phyloP scores from a whole-genome alignment of 1,139 yeast species.

The Geotrichum macrosporum region DNA sequence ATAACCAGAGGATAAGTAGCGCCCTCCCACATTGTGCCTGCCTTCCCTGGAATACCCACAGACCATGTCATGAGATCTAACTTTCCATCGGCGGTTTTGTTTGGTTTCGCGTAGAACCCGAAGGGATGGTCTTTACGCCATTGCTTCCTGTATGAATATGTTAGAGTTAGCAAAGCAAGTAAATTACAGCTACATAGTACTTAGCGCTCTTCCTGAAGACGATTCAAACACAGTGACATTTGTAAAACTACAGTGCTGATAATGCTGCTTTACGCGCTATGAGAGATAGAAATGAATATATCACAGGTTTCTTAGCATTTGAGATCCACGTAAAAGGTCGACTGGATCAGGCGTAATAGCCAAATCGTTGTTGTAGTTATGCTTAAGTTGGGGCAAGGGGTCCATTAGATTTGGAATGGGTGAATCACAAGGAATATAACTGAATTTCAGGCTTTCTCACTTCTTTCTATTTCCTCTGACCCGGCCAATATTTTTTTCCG shows the following conservation, averaged over 20 bases:
- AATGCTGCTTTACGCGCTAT: too few species aligned
- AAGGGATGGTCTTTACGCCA: slow-evolving; percentile 99
- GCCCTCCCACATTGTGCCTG: slow-evolving; percentile 80
- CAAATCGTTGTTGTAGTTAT: too few species aligned
- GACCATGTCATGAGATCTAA: slow-evolving; percentile 83
- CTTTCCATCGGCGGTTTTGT: slow-evolving; percentile 70
- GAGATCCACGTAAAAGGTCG: too few species aligned
- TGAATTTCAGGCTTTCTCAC: slow-evolving; percentile 1
- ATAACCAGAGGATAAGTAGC: slow-evolving; percentile 86
- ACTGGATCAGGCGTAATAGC: too few species aligned
- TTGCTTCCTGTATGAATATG: slow-evolving; percentile 71
- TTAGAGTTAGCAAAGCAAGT: background rate
- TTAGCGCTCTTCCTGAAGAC: slow-evolving; percentile 73
- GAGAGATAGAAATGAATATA: too few species aligned
- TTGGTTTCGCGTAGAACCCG: slow-evolving; percentile 92
- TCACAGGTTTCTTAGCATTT: too few species aligned
- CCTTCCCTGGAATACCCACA: slow-evolving; percentile 93
- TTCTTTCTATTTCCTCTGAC: background rate
- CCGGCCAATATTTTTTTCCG: background rate
- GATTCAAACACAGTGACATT: slow-evolving; percentile 55
- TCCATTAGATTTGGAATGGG: too few species aligned
- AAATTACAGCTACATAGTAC: slow-evolving; percentile 22
- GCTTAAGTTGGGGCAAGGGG: too few species aligned
- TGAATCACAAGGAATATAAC: background rate
- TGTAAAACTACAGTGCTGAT: too few species aligned